phyloP scores from a whole-genome alignment of 2,329 filamentous ascomycete species.

The Septoria petroselini region DNA sequence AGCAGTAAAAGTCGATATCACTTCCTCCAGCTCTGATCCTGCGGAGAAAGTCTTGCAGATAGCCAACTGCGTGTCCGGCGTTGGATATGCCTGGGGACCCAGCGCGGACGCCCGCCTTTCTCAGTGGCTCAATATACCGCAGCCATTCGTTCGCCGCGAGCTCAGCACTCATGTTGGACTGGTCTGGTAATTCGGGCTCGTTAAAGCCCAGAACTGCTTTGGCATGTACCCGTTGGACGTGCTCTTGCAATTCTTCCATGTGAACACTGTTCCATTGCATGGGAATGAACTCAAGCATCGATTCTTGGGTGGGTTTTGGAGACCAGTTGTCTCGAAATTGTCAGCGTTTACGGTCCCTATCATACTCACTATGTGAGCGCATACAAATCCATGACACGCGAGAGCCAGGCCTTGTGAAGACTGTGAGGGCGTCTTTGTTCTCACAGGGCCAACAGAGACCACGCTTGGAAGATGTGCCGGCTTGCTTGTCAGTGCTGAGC shows the following conservation, averaged over 20 bases:
- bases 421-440: constrained; percentile 32
- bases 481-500: background rate
- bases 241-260: constrained; percentile 30
- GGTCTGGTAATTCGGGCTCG: constrained; percentile 36
- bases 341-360: background rate
- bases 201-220: constrained; percentile 32
- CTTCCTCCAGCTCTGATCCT: constrained; percentile 27
- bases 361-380: background rate
- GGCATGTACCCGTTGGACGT: constrained; percentile 20
- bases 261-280: constrained; percentile 38
- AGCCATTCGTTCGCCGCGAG: constrained; percentile 33
- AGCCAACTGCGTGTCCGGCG: constrained; percentile 32
- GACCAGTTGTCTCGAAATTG: constrained; percentile 30
- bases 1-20: constrained; percentile 35
- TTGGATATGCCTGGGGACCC: constrained; percentile 35
- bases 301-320: constrained; percentile 28
- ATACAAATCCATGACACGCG: constrained; percentile 36
- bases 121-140: constrained; percentile 32
- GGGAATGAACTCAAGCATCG: constrained; percentile 32
- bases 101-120: constrained; percentile 26
- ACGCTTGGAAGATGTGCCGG: constrained; percentile 26
- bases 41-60: constrained; percentile 31
- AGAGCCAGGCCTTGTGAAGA: constrained; percentile 35
- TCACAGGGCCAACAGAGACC: constrained; percentile 37
- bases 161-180: constrained; percentile 33